Conservation (phyloP, 2,329 filamentous ascomycete genomes). For the Talaromyces albobiverticillius region DNA sequence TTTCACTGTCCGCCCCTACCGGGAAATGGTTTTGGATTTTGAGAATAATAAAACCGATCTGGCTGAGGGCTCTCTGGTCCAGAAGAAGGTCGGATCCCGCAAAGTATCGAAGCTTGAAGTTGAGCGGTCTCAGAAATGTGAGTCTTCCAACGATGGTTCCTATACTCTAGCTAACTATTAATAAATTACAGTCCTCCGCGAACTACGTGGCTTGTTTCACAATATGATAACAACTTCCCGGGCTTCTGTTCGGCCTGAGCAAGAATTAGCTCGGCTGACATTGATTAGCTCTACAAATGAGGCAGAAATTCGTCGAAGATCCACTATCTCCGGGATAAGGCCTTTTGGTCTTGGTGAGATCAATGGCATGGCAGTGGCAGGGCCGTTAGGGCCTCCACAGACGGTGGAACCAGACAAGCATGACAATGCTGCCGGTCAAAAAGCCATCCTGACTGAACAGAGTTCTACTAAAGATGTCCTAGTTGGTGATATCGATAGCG, state of each 20-base stretch:
- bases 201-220: constrained; percentile 68
- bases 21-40: constrained; percentile 75
- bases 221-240: constrained; percentile 64
- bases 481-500: constrained; percentile 28
- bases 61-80: constrained; percentile 59
- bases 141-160: constrained; percentile 37
- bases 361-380: constrained; percentile 43
- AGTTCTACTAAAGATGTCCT: constrained; percentile 24
- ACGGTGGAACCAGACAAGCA: constrained; percentile 17
- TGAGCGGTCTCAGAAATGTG: constrained; percentile 68
- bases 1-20: constrained; percentile 79
- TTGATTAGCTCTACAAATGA: constrained; percentile 61
- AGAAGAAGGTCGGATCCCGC: constrained; percentile 73
- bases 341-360: constrained; percentile 40
- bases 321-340: constrained; percentile 36
- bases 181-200: constrained; percentile 62
- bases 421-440: constrained; percentile 12
- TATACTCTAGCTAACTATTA: constrained; percentile 12
- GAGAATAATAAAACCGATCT: constrained; percentile 68
- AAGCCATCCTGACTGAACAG: constrained; percentile 17
- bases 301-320: constrained; percentile 49
- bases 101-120: constrained; percentile 60
- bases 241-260: constrained; percentile 66
- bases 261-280: constrained; percentile 76
- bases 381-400: constrained; percentile 43